Conservation (phyloP, 176 grass and related monocot genomes). For the Pontederia paniculata region DNA sequence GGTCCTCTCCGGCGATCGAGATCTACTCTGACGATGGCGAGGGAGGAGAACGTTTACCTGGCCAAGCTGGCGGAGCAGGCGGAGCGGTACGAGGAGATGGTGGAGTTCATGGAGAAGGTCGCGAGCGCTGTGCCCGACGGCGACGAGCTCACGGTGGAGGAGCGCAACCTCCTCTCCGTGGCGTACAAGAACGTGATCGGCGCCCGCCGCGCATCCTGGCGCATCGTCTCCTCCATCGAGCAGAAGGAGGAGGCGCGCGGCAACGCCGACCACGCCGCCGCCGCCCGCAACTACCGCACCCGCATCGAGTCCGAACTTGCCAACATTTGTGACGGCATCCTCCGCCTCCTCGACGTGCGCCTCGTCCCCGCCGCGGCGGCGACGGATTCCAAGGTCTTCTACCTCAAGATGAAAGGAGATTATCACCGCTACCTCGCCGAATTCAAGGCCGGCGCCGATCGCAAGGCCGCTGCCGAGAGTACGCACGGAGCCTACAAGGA, state of each 20-base stretch:
- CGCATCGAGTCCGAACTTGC: slow-evolving; percentile 84
- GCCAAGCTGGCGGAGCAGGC: slow-evolving; percentile 97
- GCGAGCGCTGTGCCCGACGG: slow-evolving; percentile 26
- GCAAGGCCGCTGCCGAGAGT: slow-evolving; percentile 74
- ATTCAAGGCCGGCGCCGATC: slow-evolving; percentile 67
- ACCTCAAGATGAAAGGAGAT: slow-evolving; percentile 99
- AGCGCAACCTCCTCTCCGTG: slow-evolving; percentile 93
- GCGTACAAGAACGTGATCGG: slow-evolving; percentile 99
- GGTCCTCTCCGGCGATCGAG: neutral
- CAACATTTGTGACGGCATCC: slow-evolving; percentile 76
- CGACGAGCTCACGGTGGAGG: slow-evolving; percentile 77
- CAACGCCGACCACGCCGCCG: slow-evolving; percentile 40
- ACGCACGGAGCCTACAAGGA: slow-evolving; percentile 77
- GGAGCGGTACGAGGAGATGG: slow-evolving; percentile 99
- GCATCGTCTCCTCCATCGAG: slow-evolving; percentile 97
- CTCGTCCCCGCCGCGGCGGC: slow-evolving; percentile 48
- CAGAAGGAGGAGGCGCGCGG: slow-evolving; percentile 91
- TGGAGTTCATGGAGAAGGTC: slow-evolving; percentile 98
- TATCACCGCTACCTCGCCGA: slow-evolving; percentile 95
- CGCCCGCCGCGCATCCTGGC: slow-evolving; percentile 78
- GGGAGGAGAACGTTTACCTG: slow-evolving; percentile 88
- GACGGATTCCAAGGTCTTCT: slow-evolving; percentile 86
- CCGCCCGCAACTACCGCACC: slow-evolving; percentile 47
- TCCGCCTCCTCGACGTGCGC: slow-evolving; percentile 59
- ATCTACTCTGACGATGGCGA: slow-evolving; percentile 21